Evolutionary conservation across 106 monocot species (phyloP).

Genomic region (Apostasia ramifera): DNA sequence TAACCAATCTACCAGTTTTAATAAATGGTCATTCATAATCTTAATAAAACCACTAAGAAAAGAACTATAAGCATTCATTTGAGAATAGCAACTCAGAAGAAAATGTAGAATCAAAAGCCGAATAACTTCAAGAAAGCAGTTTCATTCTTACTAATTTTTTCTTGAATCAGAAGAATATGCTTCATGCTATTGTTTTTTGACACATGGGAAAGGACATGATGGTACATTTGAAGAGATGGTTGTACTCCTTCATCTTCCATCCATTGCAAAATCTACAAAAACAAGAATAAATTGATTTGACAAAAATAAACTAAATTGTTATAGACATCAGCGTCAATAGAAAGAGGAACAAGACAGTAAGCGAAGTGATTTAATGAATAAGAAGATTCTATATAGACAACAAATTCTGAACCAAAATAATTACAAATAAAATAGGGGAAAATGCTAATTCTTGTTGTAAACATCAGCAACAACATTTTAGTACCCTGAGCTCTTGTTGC

Average conservation of each 20-base stretch:
- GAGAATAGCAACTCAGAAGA: no score
- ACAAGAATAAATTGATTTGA: neutral
- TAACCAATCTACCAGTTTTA: no score
- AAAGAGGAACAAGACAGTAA: neutral
- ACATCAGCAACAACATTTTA: no score
- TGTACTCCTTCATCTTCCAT: slow-evolving; percentile 82
- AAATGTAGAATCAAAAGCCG: no score
- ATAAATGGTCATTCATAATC: no score
- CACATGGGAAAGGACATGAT: slow-evolving; percentile 40
- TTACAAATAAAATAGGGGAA: no score
- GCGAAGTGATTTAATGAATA: neutral
- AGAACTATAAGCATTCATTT: no score
- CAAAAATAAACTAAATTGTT: neutral
- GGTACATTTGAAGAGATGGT: slow-evolving; percentile 59
- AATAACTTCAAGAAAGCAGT: neutral
- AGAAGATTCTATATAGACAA: neutral
- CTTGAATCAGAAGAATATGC: slow-evolving; percentile 36
- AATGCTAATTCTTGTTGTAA: no score
- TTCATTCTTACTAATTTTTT: slow-evolving; percentile 34
- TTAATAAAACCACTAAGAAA: no score
- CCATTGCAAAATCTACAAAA: slow-evolving; percentile 72
- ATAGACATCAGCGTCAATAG: neutral
- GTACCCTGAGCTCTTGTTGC: no score
- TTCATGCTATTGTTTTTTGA: slow-evolving; percentile 34
- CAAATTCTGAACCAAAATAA: neutral